Base-by-base conservation (phyloP, 768 basidiomycete genomes). In the Suillus sp. region DNA sequence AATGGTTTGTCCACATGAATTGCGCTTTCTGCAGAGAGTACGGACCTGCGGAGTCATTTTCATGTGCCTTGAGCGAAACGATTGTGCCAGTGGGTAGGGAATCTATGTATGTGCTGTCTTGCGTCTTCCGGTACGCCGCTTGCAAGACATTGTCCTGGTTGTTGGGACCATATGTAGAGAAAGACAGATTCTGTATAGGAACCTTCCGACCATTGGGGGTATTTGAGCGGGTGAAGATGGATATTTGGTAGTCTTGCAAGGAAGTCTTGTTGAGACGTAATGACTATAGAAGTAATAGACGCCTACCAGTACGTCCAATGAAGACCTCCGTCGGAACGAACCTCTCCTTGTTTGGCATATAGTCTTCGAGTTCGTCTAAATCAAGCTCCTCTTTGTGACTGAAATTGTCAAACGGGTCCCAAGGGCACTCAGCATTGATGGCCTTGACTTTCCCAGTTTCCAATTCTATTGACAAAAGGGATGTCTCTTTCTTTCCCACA, bases 101-200 rank as follows among this genome's bases (percentile, higher is more conserved):
- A 69, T 95, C 93, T 50, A 95, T 84, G 75, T 96, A 96, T 32
- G 81, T 77, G 64, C 89, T 84, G 73, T 97, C 95, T 43, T 87
- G 86, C 1, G 92, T 90, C 42, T 83, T 87, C 8, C 81, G 83
- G 78, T 96, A 98, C 11, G 84, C 73, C 5, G 85, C 77, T 71
- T 96, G 95, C 14, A 88, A 70, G 9, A 83, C 77, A 66, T 84
- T 86, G 72, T 96, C 93, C 74, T 90, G 88, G 71, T 91, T 94
- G 73, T 96, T 96, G 6, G 96, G 95, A 0, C 95, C 93, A 74
- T 98, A 98, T 0, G 89, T 86, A 0, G 96, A 96, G 75, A 95
- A 97, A 0, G 89, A 87, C 18, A 99, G 83, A 60, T 92, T 92
- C 69, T 98, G 96, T 14, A 86, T 79, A 25, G 82, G 84, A 7